phyloP scores from a whole-genome alignment of 2,329 filamentous ascomycete genomes.

The Exophiala sp. region DNA sequence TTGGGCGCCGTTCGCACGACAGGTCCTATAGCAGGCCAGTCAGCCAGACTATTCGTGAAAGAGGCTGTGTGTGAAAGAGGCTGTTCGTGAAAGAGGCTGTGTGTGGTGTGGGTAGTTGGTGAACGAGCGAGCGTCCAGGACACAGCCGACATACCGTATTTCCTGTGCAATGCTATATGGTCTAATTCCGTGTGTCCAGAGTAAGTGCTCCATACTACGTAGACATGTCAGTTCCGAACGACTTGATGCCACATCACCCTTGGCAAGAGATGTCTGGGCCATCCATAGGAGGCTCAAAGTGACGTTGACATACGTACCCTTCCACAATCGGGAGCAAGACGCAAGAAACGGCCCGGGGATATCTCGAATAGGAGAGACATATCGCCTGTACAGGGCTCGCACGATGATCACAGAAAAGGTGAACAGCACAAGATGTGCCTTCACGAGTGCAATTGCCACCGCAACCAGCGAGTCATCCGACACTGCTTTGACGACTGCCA shows the following conservation, averaged over 20 bases:
- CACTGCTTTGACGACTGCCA: not conserved
- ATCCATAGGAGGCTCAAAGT: too few species aligned
- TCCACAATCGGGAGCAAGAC: slow-evolving; percentile 39
- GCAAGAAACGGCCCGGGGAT: slow-evolving; percentile 41
- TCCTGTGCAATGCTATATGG: slow-evolving; percentile 35
- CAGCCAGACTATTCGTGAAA: not conserved
- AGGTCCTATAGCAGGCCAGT: slow-evolving; percentile 34
- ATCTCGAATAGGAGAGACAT: slow-evolving; percentile 40
- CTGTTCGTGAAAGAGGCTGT: not conserved
- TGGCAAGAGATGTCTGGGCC: too few species aligned
- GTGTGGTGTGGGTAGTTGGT: not conserved
- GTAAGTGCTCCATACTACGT: slow-evolving; percentile 34
- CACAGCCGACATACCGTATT: slow-evolving; percentile 29
- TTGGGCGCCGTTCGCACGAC: slow-evolving; percentile 47
- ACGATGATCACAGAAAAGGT: slow-evolving; percentile 9
- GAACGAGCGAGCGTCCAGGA: not conserved
- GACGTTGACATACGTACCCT: slow-evolving; percentile 8
- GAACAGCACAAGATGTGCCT: slow-evolving; percentile 19
- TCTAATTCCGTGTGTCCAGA: slow-evolving; percentile 38
- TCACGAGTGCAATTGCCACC: slow-evolving; percentile 12
- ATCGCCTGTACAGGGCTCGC: slow-evolving; percentile 36
- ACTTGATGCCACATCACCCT: too few species aligned
- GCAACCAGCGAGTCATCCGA: slow-evolving; percentile 11
- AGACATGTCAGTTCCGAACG: not conserved
- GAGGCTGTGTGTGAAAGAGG: too few species aligned